Evolutionary conservation across 345 rosid species (phyloP).

Genomic region (Alliaria petiolata): DNA sequence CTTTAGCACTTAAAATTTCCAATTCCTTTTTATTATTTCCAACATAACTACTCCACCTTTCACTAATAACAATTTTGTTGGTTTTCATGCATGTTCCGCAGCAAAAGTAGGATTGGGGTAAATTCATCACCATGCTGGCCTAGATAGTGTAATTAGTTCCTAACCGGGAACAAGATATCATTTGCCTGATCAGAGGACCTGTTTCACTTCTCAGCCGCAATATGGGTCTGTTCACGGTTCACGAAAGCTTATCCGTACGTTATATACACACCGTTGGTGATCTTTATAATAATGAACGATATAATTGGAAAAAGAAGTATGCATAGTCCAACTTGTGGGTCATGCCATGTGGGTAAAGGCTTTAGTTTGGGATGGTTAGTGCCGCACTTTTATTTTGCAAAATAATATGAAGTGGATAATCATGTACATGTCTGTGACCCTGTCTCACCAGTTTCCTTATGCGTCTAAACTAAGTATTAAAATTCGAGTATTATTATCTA

Average conservation of each 20-base stretch:
- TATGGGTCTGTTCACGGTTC: not conserved
- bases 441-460: not conserved
- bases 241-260: not conserved
- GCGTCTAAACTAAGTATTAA: not conserved
- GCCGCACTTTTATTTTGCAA: not conserved
- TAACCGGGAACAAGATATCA: no score
- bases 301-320: not conserved
- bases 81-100: not conserved
- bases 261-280: not conserved
- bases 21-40: not conserved
- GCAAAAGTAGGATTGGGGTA: not conserved
- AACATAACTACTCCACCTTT: not conserved
- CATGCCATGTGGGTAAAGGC: conserved; percentile 18
- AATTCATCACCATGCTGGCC: not conserved
- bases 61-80: no score
- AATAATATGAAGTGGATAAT: not conserved
- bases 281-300: not conserved
- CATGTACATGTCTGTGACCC: not conserved
- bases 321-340: conserved; percentile 20
- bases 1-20: no score
- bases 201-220: not conserved
- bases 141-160: no score
- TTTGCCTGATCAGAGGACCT: not conserved
- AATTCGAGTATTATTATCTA: not conserved
- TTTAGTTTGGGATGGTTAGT: conserved; percentile 5